phyloP scores from a whole-genome alignment of 78 protist genomes.

The Pigoraptor vietnamica region DNA sequence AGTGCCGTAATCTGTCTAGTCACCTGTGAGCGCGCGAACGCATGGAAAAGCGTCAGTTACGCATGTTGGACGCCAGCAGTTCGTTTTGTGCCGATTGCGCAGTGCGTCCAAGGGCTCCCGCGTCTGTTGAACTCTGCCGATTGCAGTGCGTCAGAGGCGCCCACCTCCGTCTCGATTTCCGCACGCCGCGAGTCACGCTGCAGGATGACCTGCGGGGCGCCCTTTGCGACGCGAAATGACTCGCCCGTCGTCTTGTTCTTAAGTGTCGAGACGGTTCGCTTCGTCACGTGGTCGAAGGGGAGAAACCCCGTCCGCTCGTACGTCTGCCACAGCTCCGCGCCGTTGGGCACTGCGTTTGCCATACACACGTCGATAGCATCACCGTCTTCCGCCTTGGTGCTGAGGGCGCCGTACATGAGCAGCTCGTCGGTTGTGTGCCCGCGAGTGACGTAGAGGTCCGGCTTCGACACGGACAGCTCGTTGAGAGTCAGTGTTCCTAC shows the following conservation, averaged over 20 bases:
- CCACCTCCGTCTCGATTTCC: constrained; percentile 26
- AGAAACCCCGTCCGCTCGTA: not conserved
- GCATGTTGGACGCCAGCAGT: not conserved
- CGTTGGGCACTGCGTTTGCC: constrained; percentile 21
- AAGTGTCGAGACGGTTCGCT: constrained; percentile 32
- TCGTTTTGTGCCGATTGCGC: too few species aligned
- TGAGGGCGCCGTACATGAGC: constrained; percentile 24
- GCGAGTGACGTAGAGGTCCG: constrained; percentile 3
- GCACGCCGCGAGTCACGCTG: constrained; percentile 35
- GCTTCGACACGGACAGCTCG: constrained; percentile 71
- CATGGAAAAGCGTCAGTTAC: constrained; percentile 22
- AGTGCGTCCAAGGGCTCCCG: too few species aligned
- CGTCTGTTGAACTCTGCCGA: too few species aligned
- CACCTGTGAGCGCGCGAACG: constrained; percentile 64
- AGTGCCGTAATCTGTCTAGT: too few species aligned
- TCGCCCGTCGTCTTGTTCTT: constrained; percentile 32
- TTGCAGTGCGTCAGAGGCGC: too few species aligned
- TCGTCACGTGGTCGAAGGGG: constrained; percentile 75
- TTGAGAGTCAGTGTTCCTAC: constrained; percentile 93
- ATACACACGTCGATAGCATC: constrained; percentile 71
- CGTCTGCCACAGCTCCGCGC: not conserved
- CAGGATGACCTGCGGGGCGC: constrained; percentile 78
- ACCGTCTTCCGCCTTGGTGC: constrained; percentile 34
- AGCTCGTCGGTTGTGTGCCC: constrained; percentile 42
- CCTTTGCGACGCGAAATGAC: constrained; percentile 1